These are phyloP conservation scores for Fusarium lyarnte DNA, from an alignment of 2,329 filamentous ascomycete genomes.

Conservation along the genomic window DNA sequence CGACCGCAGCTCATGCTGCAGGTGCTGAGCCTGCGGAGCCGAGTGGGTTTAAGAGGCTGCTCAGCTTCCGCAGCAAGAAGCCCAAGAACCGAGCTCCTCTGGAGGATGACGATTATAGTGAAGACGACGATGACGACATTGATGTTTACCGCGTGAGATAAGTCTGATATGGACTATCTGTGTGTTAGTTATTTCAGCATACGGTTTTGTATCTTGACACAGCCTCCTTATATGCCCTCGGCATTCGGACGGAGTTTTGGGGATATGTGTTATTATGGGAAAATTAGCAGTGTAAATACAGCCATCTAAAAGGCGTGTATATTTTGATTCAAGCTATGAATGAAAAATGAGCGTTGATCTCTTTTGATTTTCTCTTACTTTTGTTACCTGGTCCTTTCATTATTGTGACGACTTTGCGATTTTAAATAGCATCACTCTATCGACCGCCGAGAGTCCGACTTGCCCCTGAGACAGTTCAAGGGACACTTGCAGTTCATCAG, in stretches of 20 bases:
- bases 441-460: neutral
- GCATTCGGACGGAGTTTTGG: slow-evolving; percentile 21
- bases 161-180: slow-evolving; percentile 8
- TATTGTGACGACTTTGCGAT: neutral
- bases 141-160: slow-evolving; percentile 35
- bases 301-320: slow-evolving; percentile 13
- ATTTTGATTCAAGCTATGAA: slow-evolving; percentile 16
- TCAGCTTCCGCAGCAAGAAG: slow-evolving; percentile 57
- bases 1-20: slow-evolving; percentile 19
- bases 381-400: neutral
- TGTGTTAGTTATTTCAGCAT: slow-evolving; percentile 5
- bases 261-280: slow-evolving; percentile 4
- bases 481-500: slow-evolving; percentile 10
- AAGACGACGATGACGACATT: slow-evolving; percentile 40
- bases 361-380: neutral
- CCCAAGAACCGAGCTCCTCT: slow-evolving; percentile 29
- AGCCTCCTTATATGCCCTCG: slow-evolving; percentile 4
- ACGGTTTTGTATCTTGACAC: slow-evolving; percentile 15
- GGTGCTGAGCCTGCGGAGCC: slow-evolving; percentile 40
- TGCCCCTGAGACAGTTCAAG: slow-evolving; percentile 27
- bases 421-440: neutral
- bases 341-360: slow-evolving; percentile 7
- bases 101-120: slow-evolving; percentile 42
- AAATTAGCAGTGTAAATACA: slow-evolving; percentile 21
- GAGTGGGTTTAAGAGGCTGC: slow-evolving; percentile 55